Evolutionary conservation across 2,329 filamentous ascomycete species (phyloP), one percentile per base, ranked within the genome.

Genomic region (Westerdykella ornata): DNA sequence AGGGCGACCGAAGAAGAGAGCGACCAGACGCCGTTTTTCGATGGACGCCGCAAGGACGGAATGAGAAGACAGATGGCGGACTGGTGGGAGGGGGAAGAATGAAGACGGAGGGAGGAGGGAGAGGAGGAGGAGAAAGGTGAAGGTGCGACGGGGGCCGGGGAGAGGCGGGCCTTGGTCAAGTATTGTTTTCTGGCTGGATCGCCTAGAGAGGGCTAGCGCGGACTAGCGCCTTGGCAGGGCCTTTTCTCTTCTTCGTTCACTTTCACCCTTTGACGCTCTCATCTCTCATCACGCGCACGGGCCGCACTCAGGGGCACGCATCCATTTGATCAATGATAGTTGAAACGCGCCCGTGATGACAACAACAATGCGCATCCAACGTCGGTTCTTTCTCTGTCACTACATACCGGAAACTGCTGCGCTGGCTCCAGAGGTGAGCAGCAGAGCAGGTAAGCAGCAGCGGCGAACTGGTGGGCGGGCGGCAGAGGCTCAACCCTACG

Each of bases 41-140:
- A 26, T 26, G 3, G 22, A 26, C 12, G 22, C 22, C 22, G 22
- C 22, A 11, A 26, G 22, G 38, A 44, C 38, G 39, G 46, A 44
- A 49, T 50, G 49, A 50, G 48, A 30, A 46, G 45, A 39, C 37
- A 38, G 44, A 40, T 63, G 53, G 48, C 43, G 51, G 45, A 44
- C 73, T 48, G 52, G 51, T 52, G 54, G 52, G 44, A 52, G 50
- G 54, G 51, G 49, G 46, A 50, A 60, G 48, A 45, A 53, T 82
- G 44, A 73, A 71, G 57, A 73, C 81, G 39, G 84, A 90, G 66
- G 74, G 78, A 78, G 74, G 46, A 74, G 82, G 52, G 46, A 47
- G 37, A 50, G 46, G n/a, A 49, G 45, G 16, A 16, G 20, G 28
- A 30, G 20, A 12, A 19, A n/a, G 37, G 15, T 28, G 28, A 32